Conservation (phyloP, 164 flowering plant species). For the Berberis thunbergii region DNA sequence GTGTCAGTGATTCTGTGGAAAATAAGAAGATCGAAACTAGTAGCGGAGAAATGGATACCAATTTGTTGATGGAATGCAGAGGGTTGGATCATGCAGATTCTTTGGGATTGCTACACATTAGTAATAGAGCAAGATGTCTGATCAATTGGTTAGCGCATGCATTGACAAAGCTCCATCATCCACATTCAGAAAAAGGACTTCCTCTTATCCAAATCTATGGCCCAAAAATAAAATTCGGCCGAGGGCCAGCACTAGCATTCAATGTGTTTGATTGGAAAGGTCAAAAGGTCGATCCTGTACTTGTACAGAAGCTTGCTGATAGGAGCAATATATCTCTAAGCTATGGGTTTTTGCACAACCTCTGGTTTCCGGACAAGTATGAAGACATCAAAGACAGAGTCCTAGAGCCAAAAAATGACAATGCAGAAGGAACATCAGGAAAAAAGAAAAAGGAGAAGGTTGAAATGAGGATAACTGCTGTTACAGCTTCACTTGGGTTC, state of each 20-base stretch:
- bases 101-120: slow-evolving; percentile 45
- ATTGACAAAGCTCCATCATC: slow-evolving; percentile 65
- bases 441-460: slow-evolving; percentile 30
- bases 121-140: slow-evolving; percentile 56
- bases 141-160: slow-evolving; percentile 83
- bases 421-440: slow-evolving; percentile 11
- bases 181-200: slow-evolving; percentile 38
- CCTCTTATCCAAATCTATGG: slow-evolving; percentile 69
- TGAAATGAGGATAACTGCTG: slow-evolving; percentile 41
- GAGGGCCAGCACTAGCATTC: slow-evolving; percentile 84
- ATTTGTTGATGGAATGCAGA: slow-evolving; percentile 35
- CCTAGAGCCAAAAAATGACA: slow-evolving; percentile 27
- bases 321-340: slow-evolving; percentile 71
- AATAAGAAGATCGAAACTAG: slow-evolving; percentile 5
- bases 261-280: slow-evolving; percentile 92
- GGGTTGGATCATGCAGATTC: slow-evolving; percentile 83
- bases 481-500: slow-evolving; percentile 66
- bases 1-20: slow-evolving; percentile 5
- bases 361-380: slow-evolving; percentile 67
- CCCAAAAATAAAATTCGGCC: slow-evolving; percentile 65
- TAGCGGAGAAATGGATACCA: slow-evolving; percentile 7
- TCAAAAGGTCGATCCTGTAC: slow-evolving; percentile 66
- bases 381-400: slow-evolving; percentile 39
- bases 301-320: slow-evolving; percentile 91
- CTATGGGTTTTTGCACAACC: slow-evolving; percentile 52